These are phyloP conservation scores for Penicillium atrosanguineum DNA, from an alignment of 495 filamentous ascomycete species.

Conservation along the genomic window DNA sequence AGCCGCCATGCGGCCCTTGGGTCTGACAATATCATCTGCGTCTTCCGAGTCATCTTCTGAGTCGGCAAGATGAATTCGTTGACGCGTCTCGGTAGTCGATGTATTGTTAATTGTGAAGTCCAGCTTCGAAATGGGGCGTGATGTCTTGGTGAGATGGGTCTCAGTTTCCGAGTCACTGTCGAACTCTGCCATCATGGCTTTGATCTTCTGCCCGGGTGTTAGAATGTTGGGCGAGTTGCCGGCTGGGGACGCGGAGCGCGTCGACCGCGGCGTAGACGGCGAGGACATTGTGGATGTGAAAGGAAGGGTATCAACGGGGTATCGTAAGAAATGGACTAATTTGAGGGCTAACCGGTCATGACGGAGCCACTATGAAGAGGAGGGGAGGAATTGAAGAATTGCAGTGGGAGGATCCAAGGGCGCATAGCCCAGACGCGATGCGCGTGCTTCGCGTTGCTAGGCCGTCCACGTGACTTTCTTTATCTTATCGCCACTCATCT, in stretches of 20 bases:
- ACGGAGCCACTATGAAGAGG: not conserved
- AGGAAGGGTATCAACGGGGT: not conserved
- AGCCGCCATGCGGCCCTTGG: slow-evolving; percentile 68
- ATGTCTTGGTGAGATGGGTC: slow-evolving; percentile 16
- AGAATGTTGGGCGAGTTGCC: slow-evolving; percentile 43
- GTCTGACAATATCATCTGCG: slow-evolving; percentile 53
- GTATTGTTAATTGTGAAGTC: slow-evolving; percentile 18
- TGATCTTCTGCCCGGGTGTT: slow-evolving; percentile 69
- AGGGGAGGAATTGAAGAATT: not conserved
- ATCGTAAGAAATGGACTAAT: not conserved
- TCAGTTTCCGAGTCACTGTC: slow-evolving; percentile 58
- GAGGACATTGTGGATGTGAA: slow-evolving; percentile 32
- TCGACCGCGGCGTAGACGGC: slow-evolving; percentile 42
- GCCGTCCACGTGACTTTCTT: slow-evolving; percentile 19
- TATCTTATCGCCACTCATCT: slow-evolving; percentile 17
- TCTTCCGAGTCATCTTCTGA: slow-evolving; percentile 37
- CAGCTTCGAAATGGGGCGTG: slow-evolving; percentile 21
- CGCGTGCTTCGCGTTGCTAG: slow-evolving; percentile 30
- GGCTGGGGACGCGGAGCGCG: slow-evolving; percentile 37
- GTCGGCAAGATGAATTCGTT: slow-evolving; percentile 16
- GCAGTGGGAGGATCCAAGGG: slow-evolving; percentile 15
- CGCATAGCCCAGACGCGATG: slow-evolving; percentile 27
- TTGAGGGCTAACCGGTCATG: not conserved
- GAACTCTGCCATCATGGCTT: slow-evolving; percentile 63
- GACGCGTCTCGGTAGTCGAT: slow-evolving; percentile 3